A percentile compares a stretch with the other conserved stretches of the same genome.
These are phyloP conservation scores for Fusarium nelsonii DNA, from an alignment of 2,329 filamentous ascomycete genomes.

Conservation along the genomic window DNA sequence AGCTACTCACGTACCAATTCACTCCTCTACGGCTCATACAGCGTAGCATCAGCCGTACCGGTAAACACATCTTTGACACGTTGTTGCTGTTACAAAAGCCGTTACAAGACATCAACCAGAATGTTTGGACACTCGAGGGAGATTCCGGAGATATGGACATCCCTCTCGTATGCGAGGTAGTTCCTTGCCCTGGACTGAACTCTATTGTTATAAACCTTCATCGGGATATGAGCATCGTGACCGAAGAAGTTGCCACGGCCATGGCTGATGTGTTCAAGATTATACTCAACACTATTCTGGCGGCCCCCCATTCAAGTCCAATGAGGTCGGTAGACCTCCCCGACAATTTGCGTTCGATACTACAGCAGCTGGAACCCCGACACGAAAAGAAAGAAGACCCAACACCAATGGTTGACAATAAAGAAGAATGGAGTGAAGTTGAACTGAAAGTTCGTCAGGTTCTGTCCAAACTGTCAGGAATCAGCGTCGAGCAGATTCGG, in stretches of 20 bases:
- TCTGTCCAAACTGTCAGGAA: slow-evolving; percentile 69
- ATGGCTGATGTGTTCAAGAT: slow-evolving; percentile 51
- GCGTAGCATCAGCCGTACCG: slow-evolving; percentile 55
- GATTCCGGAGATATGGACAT: slow-evolving; percentile 77
- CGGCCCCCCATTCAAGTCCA: slow-evolving; percentile 47
- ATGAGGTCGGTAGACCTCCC: slow-evolving; percentile 44
- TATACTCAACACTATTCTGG: slow-evolving; percentile 46
- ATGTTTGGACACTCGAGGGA: slow-evolving; percentile 67
- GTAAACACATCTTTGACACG: slow-evolving; percentile 78
- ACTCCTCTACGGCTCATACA: slow-evolving; percentile 81
- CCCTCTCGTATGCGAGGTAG: slow-evolving; percentile 81
- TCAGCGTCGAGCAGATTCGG: slow-evolving; percentile 63
- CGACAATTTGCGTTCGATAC: slow-evolving; percentile 12
- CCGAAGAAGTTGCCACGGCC: slow-evolving; percentile 44
- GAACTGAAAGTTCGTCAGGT: slow-evolving; percentile 68
- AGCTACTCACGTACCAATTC: slow-evolving; percentile 76
- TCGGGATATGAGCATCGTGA: slow-evolving; percentile 63
- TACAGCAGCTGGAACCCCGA: slow-evolving; percentile 43
- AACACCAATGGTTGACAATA: slow-evolving; percentile 24
- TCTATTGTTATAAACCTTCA: slow-evolving; percentile 72
- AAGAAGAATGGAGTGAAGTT: slow-evolving; percentile 60
- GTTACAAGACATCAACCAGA: slow-evolving; percentile 65
- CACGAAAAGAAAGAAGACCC: slow-evolving; percentile 35
- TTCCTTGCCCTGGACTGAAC: slow-evolving; percentile 67
- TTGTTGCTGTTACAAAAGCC: slow-evolving; percentile 82